A percentile compares a stretch with the other conserved stretches of the same genome.
phyloP scores from a whole-genome alignment of 2,329 filamentous ascomycete genomes.

The Fusarium tupiense region DNA sequence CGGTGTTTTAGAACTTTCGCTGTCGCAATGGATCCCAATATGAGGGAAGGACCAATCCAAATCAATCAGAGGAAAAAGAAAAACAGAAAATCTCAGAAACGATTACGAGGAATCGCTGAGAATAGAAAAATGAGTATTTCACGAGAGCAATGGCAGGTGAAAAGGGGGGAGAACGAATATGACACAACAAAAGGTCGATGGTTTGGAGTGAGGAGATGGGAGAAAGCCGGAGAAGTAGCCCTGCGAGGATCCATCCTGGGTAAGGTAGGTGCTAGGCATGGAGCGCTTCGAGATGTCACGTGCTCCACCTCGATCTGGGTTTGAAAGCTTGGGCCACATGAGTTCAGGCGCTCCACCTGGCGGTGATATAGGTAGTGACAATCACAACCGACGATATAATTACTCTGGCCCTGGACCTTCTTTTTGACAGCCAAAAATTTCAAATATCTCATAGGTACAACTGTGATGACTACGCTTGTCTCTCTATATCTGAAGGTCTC shows the following conservation, averaged over 20 bases:
- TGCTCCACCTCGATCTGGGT: slow-evolving; percentile 1
- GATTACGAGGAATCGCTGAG: slow-evolving; percentile 31
- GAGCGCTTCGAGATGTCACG: slow-evolving; percentile 22
- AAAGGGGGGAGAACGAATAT: slow-evolving; percentile 31
- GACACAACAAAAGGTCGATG: slow-evolving; percentile 40
- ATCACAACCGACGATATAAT: not conserved
- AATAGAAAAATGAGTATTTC: slow-evolving; percentile 36
- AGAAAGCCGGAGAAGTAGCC: slow-evolving; percentile 42
- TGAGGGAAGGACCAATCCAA: slow-evolving; percentile 31
- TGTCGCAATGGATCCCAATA: slow-evolving; percentile 36
- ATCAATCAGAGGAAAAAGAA: slow-evolving; percentile 9
- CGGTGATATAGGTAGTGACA: not conserved
- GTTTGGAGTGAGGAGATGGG: slow-evolving; percentile 36
- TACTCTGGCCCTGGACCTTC: not conserved
- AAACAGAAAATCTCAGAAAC: slow-evolving; percentile 25
- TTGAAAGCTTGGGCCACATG: slow-evolving; percentile 16
- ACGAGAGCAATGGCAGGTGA: slow-evolving; percentile 29
- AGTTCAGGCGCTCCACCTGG: not conserved
- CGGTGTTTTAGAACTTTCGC: slow-evolving; percentile 25
- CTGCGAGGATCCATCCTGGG: slow-evolving; percentile 19
- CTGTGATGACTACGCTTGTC: not conserved
- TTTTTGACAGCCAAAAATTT: not conserved
- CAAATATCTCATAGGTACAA: not conserved
- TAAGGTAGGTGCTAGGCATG: slow-evolving; percentile 1
- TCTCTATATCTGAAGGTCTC: not conserved